phyloP scores from a whole-genome alignment of 1,284 basidiomycete species.

The Meira nashicola region DNA sequence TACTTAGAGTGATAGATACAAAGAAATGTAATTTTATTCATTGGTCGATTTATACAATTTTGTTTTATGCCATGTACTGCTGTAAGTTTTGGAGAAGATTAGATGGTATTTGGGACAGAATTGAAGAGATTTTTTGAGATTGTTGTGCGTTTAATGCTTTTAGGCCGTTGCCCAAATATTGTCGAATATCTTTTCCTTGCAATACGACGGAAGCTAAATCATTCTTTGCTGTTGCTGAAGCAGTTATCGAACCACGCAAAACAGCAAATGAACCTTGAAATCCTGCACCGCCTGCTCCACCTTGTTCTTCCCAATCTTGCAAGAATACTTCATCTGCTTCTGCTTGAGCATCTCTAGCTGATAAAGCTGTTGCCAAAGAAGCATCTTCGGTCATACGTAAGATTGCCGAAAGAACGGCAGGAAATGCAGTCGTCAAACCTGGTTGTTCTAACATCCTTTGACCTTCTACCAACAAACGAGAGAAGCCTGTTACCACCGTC shows the following conservation, averaged over 20 bases:
- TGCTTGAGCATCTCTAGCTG: conserved; percentile 56
- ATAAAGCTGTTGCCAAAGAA: conserved; percentile 72
- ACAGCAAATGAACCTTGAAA: background rate
- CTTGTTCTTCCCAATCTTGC: conserved; percentile 74
- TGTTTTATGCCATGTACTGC: background rate
- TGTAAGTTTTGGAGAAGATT: background rate
- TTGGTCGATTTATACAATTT: background rate
- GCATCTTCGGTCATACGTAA: conserved; percentile 64
- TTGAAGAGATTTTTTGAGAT: background rate
- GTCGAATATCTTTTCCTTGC: background rate
- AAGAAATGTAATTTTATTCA: background rate
- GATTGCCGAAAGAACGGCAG: conserved; percentile 57
- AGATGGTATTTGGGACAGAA: background rate
- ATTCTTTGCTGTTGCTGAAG: background rate
- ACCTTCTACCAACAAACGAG: conserved; percentile 71
- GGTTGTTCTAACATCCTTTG: conserved; percentile 65
- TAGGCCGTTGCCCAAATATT: conserved; percentile 1
- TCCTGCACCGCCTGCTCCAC: background rate
- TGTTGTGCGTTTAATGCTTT: background rate
- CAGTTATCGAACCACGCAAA: background rate
- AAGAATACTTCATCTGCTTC: conserved; percentile 63
- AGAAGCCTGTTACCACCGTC: conserved; percentile 75
- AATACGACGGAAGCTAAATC: background rate
- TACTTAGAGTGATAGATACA: background rate
- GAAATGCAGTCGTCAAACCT: conserved; percentile 51